Evolutionary conservation across 2,329 filamentous ascomycete species (phyloP).

Genomic region (Pyrenophora teres): DNA sequence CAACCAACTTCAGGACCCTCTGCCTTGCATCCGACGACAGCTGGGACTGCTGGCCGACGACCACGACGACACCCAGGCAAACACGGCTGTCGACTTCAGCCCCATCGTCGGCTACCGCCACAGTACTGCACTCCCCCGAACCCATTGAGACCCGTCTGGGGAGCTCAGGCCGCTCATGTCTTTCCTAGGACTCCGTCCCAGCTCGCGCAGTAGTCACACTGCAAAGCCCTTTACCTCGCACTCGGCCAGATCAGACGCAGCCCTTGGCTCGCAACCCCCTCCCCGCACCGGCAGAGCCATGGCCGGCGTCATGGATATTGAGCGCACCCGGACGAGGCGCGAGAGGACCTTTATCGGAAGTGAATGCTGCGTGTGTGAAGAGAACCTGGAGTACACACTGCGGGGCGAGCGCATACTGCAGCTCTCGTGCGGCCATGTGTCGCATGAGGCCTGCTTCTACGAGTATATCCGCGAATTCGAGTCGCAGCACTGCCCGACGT

Average conservation of each 20-base stretch:
- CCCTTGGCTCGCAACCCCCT: slow-evolving; percentile 34
- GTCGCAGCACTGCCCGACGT: slow-evolving; percentile 90
- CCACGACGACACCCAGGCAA: slow-evolving; percentile 30
- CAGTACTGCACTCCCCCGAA: slow-evolving; percentile 38
- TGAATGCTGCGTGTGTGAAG: slow-evolving; percentile 95
- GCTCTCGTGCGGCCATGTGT: slow-evolving; percentile 95
- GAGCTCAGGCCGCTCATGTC: slow-evolving; percentile 49
- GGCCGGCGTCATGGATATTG: slow-evolving; percentile 71
- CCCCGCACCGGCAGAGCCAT: slow-evolving; percentile 53
- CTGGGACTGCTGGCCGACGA: slow-evolving; percentile 40
- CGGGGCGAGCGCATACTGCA: slow-evolving; percentile 92
- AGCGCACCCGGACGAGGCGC: slow-evolving; percentile 77
- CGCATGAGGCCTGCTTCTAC: slow-evolving; percentile 98
- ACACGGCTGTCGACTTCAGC: slow-evolving; percentile 44
- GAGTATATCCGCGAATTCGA: slow-evolving; percentile 97
- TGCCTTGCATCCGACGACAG: slow-evolving; percentile 43
- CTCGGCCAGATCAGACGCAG: slow-evolving; percentile 30
- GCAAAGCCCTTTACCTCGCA: slow-evolving; percentile 28
- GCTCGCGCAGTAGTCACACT: slow-evolving; percentile 41
- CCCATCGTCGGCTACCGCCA: slow-evolving; percentile 34
- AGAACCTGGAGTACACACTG: slow-evolving; percentile 92
- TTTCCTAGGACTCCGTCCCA: slow-evolving; percentile 48
- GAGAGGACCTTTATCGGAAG: slow-evolving; percentile 95
- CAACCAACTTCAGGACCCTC: slow-evolving; percentile 24
- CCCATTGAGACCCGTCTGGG: slow-evolving; percentile 37